These are phyloP conservation scores for Candida silvatica DNA, from an alignment of 805 yeast species.

Conservation along the genomic window DNA sequence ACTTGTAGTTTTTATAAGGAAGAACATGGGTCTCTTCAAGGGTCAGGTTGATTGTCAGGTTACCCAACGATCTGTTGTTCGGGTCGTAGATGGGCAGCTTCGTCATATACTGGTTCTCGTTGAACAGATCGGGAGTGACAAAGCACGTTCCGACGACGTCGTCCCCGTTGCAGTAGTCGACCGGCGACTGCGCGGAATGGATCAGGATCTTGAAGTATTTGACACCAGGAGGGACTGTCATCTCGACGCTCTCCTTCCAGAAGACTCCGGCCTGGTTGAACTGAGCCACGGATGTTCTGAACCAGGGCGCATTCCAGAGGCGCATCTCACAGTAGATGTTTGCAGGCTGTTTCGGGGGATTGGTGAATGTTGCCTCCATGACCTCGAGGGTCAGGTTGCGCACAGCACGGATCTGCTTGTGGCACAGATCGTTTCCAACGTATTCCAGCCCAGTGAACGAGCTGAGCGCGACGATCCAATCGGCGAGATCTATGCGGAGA, in stretches of 20 bases:
- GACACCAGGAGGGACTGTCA: slow-evolving; percentile 51
- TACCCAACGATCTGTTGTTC: slow-evolving; percentile 42
- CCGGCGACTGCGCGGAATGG: slow-evolving; percentile 17
- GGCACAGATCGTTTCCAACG: slow-evolving; percentile 16
- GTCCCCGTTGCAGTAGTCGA: slow-evolving; percentile 23
- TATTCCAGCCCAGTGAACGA: slow-evolving; percentile 56
- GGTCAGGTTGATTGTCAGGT: slow-evolving; percentile 41
- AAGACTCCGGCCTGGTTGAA: slow-evolving; percentile 43
- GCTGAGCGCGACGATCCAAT: slow-evolving; percentile 64
- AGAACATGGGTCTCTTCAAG: slow-evolving; percentile 49
- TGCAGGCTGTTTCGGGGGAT: slow-evolving; percentile 1
- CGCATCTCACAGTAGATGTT: slow-evolving; percentile 59
- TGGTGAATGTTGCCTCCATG: slow-evolving; percentile 53
- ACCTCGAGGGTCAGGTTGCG: slow-evolving; percentile 48
- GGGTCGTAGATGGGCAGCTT: slow-evolving; percentile 14
- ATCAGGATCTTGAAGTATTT: slow-evolving; percentile 42
- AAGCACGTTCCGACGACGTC: slow-evolving; percentile 44
- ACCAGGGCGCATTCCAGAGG: slow-evolving; percentile 71
- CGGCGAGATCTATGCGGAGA: slow-evolving; percentile 60
- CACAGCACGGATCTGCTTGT: slow-evolving; percentile 40
- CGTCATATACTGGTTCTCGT: slow-evolving; percentile 18
- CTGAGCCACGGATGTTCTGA: slow-evolving; percentile 59
- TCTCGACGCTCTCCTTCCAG: slow-evolving; percentile 72
- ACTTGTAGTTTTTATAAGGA: slow-evolving; percentile 49
- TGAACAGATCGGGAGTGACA: slow-evolving; percentile 42